Conservation (phyloP, 768 basidiomycete species). For the Suillus paluster region DNA sequence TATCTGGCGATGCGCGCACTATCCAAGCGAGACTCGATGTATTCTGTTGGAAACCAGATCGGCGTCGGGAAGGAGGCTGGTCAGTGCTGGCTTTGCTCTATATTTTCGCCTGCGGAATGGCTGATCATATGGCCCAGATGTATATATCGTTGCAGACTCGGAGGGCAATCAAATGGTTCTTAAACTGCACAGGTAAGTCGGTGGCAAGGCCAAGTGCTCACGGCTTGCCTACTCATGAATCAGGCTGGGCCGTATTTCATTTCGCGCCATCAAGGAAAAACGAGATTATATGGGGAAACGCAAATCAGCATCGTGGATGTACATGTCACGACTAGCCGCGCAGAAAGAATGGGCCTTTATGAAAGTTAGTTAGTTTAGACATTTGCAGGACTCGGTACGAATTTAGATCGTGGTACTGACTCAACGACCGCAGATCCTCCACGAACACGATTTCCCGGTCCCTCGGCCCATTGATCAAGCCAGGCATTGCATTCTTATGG, state of each 20-base stretch:
- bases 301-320: constrained; percentile 99
- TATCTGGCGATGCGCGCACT: constrained; percentile 93
- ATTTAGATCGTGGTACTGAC: background rate
- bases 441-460: constrained; percentile 92
- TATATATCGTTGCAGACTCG: constrained; percentile 86
- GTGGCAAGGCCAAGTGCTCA: background rate
- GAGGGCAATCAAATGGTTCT: constrained; percentile 88
- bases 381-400: background rate
- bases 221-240: constrained; percentile 10
- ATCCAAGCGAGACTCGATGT: constrained; percentile 86
- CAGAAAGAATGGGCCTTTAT: constrained; percentile 99
- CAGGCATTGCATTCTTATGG: constrained; percentile 95
- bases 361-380: constrained; percentile 62
- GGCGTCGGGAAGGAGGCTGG: constrained; percentile 99
- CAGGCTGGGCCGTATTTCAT: constrained; percentile 96
- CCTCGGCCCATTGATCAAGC: constrained; percentile 94
- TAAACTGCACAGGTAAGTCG: constrained; percentile 84
- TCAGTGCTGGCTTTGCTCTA: constrained; percentile 33
- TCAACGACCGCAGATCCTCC: constrained; percentile 64
- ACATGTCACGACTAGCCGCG: constrained; percentile 94
- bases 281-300: constrained; percentile 96
- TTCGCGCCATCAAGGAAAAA: constrained; percentile 95
- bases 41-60: constrained; percentile 96
- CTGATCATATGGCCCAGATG: constrained; percentile 52
- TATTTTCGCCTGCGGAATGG: background rate